Evolutionary conservation across 148 eudicot genomes (phyloP).

Genomic region (Pouteria glomerata): DNA sequence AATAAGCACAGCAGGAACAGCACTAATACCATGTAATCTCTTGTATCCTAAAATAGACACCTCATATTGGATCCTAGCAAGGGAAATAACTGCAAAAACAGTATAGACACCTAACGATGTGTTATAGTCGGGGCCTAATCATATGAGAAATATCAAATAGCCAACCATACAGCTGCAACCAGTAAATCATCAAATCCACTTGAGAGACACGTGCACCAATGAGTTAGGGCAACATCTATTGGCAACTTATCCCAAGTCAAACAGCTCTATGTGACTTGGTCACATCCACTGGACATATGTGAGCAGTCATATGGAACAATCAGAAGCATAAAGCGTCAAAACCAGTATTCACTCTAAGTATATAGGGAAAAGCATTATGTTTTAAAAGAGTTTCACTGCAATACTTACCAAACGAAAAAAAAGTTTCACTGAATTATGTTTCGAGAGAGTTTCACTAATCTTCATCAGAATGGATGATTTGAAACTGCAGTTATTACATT

Average conservation of each 20-base stretch:
- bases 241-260: background rate
- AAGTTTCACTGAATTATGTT: too few species aligned
- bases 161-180: background rate
- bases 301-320: background rate
- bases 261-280: background rate
- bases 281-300: background rate
- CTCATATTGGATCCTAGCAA: background rate
- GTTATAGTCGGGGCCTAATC: background rate
- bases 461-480: background rate
- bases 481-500: too few species aligned
- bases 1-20: too few species aligned
- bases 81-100: background rate
- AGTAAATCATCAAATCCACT: background rate
- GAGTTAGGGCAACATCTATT: background rate
- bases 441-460: background rate
- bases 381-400: too few species aligned
- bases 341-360: background rate
- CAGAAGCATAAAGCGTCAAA: background rate
- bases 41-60: background rate
- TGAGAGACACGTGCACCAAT: background rate
- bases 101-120: background rate
- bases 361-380: background rate
- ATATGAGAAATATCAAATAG: background rate
- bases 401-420: too few species aligned
- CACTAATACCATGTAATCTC: background rate